Percentiles rank a stretch among this genome's conserved stretches.
Conservation (phyloP, 2,329 filamentous ascomycete species). For the Domatiomyces globalis region DNA sequence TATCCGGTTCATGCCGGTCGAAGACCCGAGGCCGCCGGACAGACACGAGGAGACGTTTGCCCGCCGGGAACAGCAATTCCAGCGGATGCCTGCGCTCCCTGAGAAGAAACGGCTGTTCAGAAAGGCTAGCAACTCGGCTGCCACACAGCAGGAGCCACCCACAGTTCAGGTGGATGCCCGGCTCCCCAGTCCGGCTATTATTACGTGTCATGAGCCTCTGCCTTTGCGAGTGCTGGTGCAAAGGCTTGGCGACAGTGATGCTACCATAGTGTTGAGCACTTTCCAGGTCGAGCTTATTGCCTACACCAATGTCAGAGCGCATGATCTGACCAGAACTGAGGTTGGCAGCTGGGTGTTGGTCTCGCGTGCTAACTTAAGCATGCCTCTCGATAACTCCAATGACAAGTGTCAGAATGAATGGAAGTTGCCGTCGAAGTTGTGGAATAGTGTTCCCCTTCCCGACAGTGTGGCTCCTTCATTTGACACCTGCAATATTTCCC, state of each 20-base stretch:
- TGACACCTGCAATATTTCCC: constrained; percentile 70
- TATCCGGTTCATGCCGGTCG: constrained; percentile 84
- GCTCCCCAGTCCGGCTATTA: constrained; percentile 69
- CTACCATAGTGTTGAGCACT: constrained; percentile 60
- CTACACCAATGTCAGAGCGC: constrained; percentile 63
- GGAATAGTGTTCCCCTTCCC: constrained; percentile 59
- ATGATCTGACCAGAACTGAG: constrained; percentile 59
- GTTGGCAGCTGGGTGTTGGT: constrained; percentile 61
- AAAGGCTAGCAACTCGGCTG: constrained; percentile 20
- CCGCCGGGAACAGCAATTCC: constrained; percentile 52
- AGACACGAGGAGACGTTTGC: constrained; percentile 72
- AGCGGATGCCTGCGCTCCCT: constrained; percentile 20
- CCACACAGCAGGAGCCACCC: constrained; percentile 24
- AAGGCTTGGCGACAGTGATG: constrained; percentile 55
- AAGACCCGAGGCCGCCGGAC: constrained; percentile 58
- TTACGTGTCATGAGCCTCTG: constrained; percentile 78
- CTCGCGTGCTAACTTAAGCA: constrained; percentile 55
- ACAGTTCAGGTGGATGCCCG: constrained; percentile 67
- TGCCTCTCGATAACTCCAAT: constrained; percentile 48
- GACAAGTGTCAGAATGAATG: constrained; percentile 53
- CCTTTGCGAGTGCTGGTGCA: constrained; percentile 68
- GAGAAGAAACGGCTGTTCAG: constrained; percentile 49
- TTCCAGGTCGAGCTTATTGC: constrained; percentile 72
- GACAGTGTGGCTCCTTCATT: constrained; percentile 82
- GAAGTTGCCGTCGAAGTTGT: constrained; percentile 50